Percentiles rank a stretch among this genome's conserved stretches.
These are phyloP conservation scores for Neonectria punicea DNA, from an alignment of 2,329 filamentous ascomycete species.

Conservation along the genomic window DNA sequence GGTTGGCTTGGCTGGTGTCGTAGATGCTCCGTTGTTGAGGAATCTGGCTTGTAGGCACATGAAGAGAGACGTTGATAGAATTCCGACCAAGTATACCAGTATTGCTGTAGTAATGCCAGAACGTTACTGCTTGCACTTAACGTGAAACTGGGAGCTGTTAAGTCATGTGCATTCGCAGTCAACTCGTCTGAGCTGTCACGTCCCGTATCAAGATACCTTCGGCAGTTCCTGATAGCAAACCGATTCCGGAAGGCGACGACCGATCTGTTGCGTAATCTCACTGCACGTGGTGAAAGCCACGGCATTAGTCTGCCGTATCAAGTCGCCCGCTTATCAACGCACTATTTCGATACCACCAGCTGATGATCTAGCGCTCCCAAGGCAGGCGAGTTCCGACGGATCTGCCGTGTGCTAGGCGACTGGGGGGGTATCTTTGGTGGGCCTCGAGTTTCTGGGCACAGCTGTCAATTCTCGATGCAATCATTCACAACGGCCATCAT, in stretches of 20 bases:
- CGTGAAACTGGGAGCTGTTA: neutral
- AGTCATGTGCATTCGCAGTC: neutral
- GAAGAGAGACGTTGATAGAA: no score
- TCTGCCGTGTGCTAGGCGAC: neutral
- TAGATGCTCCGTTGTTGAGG: neutral
- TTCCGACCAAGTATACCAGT: neutral
- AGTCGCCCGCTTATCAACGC: constrained; percentile 4
- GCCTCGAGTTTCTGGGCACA: neutral
- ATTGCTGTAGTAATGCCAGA: no score
- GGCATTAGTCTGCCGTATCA: neutral
- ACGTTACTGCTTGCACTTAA: neutral
- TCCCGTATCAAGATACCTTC: neutral
- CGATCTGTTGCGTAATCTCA: constrained; percentile 3
- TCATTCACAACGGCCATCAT: neutral
- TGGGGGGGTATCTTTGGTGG: neutral
- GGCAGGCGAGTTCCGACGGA: neutral
- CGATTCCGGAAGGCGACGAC: neutral
- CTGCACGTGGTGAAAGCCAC: neutral
- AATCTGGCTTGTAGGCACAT: neutral
- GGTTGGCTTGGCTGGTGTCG: neutral
- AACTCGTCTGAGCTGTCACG: neutral
- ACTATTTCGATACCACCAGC: neutral
- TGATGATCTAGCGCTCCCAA: neutral
- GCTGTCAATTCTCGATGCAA: neutral
- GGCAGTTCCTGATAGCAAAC: neutral